Conservation (phyloP, 2,329 filamentous ascomycete genomes). For the Didymella exigua region DNA sequence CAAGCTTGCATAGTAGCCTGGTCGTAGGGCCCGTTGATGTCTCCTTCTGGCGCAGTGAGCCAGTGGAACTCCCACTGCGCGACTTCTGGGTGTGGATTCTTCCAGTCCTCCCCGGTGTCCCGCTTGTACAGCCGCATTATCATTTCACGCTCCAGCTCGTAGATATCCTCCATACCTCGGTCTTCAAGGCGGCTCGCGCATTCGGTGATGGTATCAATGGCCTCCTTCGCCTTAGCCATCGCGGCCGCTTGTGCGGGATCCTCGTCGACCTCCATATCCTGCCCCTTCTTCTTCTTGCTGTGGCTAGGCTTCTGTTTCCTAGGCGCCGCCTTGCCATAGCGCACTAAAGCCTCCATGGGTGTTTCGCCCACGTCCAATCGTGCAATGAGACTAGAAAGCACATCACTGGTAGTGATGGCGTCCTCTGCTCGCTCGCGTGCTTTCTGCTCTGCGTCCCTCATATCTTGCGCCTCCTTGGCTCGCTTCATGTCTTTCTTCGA, state of each 20-base stretch:
- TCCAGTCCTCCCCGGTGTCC: slow-evolving; percentile 89
- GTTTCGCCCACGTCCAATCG: slow-evolving; percentile 82
- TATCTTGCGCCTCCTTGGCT: slow-evolving; percentile 85
- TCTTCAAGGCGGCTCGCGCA: slow-evolving; percentile 86
- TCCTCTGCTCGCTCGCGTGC: slow-evolving; percentile 77
- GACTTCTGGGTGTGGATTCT: slow-evolving; percentile 54
- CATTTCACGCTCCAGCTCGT: slow-evolving; percentile 83
- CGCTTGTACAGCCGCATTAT: slow-evolving; percentile 81
- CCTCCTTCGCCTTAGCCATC: slow-evolving; percentile 71
- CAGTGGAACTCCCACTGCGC: slow-evolving; percentile 88
- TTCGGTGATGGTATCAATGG: slow-evolving; percentile 83
- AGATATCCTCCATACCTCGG: slow-evolving; percentile 85
- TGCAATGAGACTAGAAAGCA: slow-evolving; percentile 74
- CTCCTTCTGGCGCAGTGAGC: slow-evolving; percentile 83
- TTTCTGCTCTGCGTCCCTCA: slow-evolving; percentile 76
- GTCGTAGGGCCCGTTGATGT: slow-evolving; percentile 86
- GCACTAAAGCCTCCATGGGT: slow-evolving; percentile 81
- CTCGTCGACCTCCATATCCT: slow-evolving; percentile 73
- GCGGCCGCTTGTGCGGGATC: slow-evolving; percentile 67
- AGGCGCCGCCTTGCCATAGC: slow-evolving; percentile 70
- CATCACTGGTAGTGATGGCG: slow-evolving; percentile 71
- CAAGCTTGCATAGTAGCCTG: slow-evolving; percentile 84
- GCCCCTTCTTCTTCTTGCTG: slow-evolving; percentile 50
- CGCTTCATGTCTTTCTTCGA: slow-evolving; percentile 92
- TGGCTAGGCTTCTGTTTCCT: slow-evolving; percentile 56